Evolutionary conservation across 2,329 filamentous ascomycete species (phyloP).

Genomic region (Alternaria sp.): DNA sequence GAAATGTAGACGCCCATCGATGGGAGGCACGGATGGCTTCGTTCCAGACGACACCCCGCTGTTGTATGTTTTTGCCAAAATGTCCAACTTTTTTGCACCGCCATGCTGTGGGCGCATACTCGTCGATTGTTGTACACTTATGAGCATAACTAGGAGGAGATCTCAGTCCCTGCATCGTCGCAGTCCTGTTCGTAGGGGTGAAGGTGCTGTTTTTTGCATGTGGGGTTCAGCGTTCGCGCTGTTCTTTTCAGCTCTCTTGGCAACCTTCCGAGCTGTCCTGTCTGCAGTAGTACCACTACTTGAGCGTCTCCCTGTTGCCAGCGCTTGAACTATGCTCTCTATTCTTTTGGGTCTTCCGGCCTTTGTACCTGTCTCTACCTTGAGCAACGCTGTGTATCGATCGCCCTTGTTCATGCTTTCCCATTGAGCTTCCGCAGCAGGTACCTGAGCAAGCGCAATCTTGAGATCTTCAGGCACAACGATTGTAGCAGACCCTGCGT

Average conservation of each 20-base stretch:
- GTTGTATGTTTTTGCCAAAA: neutral
- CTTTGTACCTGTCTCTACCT: conserved; percentile 53
- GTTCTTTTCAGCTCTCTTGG: neutral
- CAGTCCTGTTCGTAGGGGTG: neutral
- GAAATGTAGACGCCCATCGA: too few relatives aligned
- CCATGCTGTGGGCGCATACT: neutral
- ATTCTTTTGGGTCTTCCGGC: conserved; percentile 48
- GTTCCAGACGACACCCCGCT: neutral
- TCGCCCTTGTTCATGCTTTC: conserved; percentile 54
- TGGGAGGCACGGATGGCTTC: too few relatives aligned
- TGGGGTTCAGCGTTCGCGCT: neutral
- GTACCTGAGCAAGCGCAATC: conserved; percentile 49
- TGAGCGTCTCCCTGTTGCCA: conserved; percentile 9
- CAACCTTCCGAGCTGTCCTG: neutral
- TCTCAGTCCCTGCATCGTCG: neutral
- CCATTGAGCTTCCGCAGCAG: conserved; percentile 51
- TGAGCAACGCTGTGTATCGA: conserved; percentile 56
- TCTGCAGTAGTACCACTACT: neutral
- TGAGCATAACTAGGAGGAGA: neutral
- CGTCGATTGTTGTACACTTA: neutral
- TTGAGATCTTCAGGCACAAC: conserved; percentile 59
- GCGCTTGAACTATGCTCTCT: conserved; percentile 47
- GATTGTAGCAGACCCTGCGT: conserved; percentile 58
- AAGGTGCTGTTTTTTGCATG: neutral
- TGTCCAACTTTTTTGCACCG: neutral